Evolutionary conservation across 139 green algal genomes (phyloP), one percentile per base, ranked within the genome.

Genomic region (Closterium sp.): DNA sequence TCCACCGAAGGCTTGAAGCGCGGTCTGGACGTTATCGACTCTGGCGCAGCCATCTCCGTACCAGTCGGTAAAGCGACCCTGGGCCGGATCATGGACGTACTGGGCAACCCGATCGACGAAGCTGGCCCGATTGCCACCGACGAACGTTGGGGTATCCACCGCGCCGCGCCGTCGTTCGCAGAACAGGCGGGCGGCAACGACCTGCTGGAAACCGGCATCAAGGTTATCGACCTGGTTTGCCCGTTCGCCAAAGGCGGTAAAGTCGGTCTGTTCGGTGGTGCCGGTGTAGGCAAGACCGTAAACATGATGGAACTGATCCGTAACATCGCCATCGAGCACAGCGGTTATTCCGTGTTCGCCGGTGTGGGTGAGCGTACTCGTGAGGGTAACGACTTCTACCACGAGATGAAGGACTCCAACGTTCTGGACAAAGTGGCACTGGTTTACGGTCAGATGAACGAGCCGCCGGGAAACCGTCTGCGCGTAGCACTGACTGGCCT

Each of bases 221-320:
- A 99, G 97, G 97, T 99, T 28, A 98, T 99, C 86, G 98, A 99
- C 88, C 96, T 99, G 93, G 95, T 99, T 89, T 98, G 98, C 9
- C 98, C 98, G 33, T 99, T 99, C 95, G 97, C 99, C 95, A 95
- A 97, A 90, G 98, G 98, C 94, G 98, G 98, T 84, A 99, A 99
- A 96, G 99, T 99, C 95, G 98, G 98, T 30, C 96, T 99, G 34
- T 99, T 99, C 90, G 98, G 98, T 30, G 98, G 98, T 91, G 98
- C 98, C 34, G 98, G 98, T 93, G 98, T 99, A 7, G 98, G 98
- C 91, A 99, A 99, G 97, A 99, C 98, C 1, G 98, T 99, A 95
- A 96, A 99, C 23, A 99, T 99, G 91, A 99, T 99, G 98, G 98
- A 99, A 96, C 98, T 99, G 35, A 99, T 99, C 95, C 99, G 99